phyloP scores from a whole-genome alignment of 176 grass and related monocot species.

The Stipa capillata region DNA sequence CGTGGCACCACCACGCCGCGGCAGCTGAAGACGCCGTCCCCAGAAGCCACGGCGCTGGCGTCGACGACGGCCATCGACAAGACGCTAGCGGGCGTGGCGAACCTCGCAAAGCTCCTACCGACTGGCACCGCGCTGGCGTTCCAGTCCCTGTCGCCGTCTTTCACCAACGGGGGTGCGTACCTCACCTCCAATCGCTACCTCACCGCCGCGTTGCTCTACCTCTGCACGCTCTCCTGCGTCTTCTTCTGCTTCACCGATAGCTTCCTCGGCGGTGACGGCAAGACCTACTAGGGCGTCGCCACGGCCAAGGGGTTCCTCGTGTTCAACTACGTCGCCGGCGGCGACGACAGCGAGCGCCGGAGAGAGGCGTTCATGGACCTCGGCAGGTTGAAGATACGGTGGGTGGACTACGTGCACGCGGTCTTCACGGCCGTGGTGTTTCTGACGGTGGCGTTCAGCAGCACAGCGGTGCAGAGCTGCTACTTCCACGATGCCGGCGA shows the following conservation, averaged over 20 bases:
- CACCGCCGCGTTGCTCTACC: slow-evolving; percentile 24
- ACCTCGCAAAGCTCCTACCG: slow-evolving; percentile 43
- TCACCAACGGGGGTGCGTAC: slow-evolving; percentile 41
- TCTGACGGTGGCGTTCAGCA: slow-evolving; percentile 38
- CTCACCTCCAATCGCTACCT: slow-evolving; percentile 32
- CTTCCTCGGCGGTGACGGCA: slow-evolving; percentile 34
- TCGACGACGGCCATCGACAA: slow-evolving; percentile 11
- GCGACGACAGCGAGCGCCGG: background rate
- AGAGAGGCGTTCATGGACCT: background rate
- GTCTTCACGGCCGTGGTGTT: slow-evolving; percentile 35
- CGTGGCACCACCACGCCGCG: background rate
- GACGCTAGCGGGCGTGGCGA: slow-evolving; percentile 30
- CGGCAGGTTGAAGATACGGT: slow-evolving; percentile 12
- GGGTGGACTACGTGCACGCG: slow-evolving; percentile 41
- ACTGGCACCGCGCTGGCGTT: slow-evolving; percentile 46
- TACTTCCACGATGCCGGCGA: slow-evolving; percentile 27
- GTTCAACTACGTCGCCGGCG: slow-evolving; percentile 17
- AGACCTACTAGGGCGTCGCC: slow-evolving; percentile 53
- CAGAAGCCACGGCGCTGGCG: background rate
- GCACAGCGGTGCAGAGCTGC: slow-evolving; percentile 29
- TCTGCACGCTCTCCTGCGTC: slow-evolving; percentile 25
- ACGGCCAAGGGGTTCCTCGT: slow-evolving; percentile 35
- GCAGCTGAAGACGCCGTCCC: background rate
- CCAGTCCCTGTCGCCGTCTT: slow-evolving; percentile 50
- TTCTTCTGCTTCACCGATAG: slow-evolving; percentile 64